A percentile compares a stretch with the other conserved stretches of the same genome.
These are phyloP conservation scores for Ligustrum vulgare DNA, from an alignment of 257 asterid genomes.

Conservation along the genomic window DNA sequence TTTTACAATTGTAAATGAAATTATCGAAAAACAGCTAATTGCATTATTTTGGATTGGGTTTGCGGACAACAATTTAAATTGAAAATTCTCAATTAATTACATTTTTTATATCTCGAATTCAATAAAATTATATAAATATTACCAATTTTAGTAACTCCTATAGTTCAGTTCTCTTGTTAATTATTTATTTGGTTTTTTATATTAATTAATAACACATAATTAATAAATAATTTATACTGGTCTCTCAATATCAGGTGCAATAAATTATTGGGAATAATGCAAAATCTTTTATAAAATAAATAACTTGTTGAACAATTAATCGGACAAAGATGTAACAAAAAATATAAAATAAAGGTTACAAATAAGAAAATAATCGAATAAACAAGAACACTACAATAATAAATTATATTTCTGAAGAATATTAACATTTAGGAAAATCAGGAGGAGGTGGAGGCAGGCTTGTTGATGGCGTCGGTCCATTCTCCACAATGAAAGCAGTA, in stretches of 20 bases:
- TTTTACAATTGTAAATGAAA: not conserved
- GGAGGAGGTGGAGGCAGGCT: constrained; percentile 72
- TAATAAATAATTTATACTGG: no score
- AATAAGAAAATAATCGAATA: not conserved
- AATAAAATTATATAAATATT: not conserved
- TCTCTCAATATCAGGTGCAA: no score
- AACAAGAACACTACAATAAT: not conserved
- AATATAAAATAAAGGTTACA: not conserved
- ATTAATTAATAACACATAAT: no score
- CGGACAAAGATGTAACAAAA: not conserved
- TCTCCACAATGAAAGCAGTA: constrained; percentile 58
- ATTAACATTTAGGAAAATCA: constrained; percentile 62
- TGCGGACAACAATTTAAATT: not conserved
- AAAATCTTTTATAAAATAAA: no score
- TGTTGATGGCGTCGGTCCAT: constrained; percentile 61
- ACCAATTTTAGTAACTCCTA: not conserved
- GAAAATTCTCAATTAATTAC: not conserved
- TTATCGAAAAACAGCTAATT: not conserved
- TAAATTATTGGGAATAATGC: no score
- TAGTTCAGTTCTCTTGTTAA: no score
- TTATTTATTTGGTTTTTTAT: not conserved
- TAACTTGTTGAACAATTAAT: no score
- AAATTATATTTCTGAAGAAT: not conserved
- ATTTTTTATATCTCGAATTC: not conserved
- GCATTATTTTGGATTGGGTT: not conserved